A percentile compares a stretch with the other conserved stretches of the same genome.
Conservation (phyloP, 2,329 filamentous ascomycete genomes). For the Neonectria hederae region DNA sequence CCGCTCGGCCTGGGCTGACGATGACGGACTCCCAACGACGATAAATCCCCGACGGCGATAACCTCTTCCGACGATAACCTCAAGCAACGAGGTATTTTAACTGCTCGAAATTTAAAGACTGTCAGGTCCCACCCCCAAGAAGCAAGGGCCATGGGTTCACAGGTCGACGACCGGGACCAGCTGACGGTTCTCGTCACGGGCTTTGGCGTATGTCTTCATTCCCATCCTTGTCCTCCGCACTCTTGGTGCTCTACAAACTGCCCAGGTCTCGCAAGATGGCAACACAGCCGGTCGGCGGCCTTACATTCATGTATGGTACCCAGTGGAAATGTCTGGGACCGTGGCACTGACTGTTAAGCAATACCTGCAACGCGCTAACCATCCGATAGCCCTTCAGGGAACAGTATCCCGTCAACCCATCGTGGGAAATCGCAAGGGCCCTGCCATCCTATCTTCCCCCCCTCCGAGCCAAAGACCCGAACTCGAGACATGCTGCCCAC, state of each 20-base stretch:
- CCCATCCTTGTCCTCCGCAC: constrained; percentile 2
- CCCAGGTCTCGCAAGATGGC: constrained; percentile 23
- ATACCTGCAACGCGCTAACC: constrained; percentile 26
- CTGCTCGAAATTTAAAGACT: background rate
- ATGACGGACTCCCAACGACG: background rate
- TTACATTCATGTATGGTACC: background rate
- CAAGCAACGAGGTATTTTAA: background rate
- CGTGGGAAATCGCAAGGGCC: constrained; percentile 77
- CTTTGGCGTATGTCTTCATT: constrained; percentile 61
- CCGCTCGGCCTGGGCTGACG: constrained; percentile 1
- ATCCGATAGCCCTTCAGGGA: constrained; percentile 74
- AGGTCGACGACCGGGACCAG: constrained; percentile 55
- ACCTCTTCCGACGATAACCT: background rate
- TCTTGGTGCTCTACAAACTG: constrained; percentile 10
- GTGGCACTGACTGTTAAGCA: no score
- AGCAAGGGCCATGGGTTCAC: constrained; percentile 47
- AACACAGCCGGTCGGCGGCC: background rate
- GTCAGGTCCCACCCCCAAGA: background rate
- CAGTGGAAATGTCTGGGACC: background rate
- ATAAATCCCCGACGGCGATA: background rate
- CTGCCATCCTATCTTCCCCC: constrained; percentile 73
- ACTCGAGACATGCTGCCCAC: constrained; percentile 40
- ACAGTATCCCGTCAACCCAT: constrained; percentile 79
- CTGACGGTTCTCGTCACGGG: constrained; percentile 69
- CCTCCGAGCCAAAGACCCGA: constrained; percentile 53